Evolutionary conservation across 495 filamentous ascomycete genomes (phyloP).

Genomic region (Penicillium bovifimosum): DNA sequence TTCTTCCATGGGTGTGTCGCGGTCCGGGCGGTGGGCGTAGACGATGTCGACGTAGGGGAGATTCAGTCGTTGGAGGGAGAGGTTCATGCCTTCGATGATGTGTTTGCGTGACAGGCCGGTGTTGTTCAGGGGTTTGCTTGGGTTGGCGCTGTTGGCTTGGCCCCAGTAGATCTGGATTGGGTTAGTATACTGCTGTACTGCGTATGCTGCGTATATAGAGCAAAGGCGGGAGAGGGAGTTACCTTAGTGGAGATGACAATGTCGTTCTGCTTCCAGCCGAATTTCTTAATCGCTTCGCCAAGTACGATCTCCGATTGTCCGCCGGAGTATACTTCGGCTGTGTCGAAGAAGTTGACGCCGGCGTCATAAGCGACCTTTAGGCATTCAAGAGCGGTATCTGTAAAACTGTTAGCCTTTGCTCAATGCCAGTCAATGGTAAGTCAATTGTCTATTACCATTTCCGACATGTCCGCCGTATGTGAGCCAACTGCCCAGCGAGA

Average conservation of each 20-base stretch:
- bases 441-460: constrained; percentile 40
- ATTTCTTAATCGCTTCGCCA: constrained; percentile 60
- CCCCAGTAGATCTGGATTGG: constrained; percentile 60
- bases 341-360: constrained; percentile 71
- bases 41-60: constrained; percentile 71
- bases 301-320: constrained; percentile 71
- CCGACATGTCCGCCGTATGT: constrained; percentile 75
- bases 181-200: no score
- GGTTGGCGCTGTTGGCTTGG: constrained; percentile 50
- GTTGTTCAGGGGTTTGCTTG: constrained; percentile 64
- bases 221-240: no score
- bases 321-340: constrained; percentile 42
- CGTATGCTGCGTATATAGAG: no score
- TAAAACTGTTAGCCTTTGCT: neutral
- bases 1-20: constrained; percentile 81
- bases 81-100: constrained; percentile 64
- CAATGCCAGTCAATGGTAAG: no score
- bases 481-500: constrained; percentile 70
- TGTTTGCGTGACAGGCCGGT: constrained; percentile 78
- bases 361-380: constrained; percentile 72
- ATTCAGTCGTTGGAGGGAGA: constrained; percentile 61
- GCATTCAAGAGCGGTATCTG: constrained; percentile 60
- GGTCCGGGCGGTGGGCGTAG: constrained; percentile 80
- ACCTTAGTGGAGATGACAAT: constrained; percentile 85
- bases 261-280: constrained; percentile 68